Percentiles rank a stretch among this genome's conserved stretches.
phyloP scores from a whole-genome alignment of 352 stramenopile genomes.

The Pythium phragmitis region DNA sequence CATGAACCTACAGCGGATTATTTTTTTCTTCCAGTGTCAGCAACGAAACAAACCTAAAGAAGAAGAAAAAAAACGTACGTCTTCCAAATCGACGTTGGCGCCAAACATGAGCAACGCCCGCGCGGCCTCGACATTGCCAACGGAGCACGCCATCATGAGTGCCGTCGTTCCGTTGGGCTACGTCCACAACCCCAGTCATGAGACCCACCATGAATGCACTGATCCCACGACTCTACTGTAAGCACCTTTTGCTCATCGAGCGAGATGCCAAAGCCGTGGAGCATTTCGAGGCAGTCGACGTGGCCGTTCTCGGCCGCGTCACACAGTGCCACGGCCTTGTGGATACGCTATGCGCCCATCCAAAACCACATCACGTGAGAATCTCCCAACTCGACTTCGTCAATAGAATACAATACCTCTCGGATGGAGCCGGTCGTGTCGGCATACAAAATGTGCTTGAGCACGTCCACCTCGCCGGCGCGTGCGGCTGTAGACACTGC shows the following conservation, averaged over 20 bases:
- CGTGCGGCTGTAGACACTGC: slow-evolving; percentile 67
- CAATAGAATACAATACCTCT: slow-evolving; percentile 34
- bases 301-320: slow-evolving; percentile 80
- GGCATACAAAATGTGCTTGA: slow-evolving; percentile 72
- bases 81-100: slow-evolving; percentile 79
- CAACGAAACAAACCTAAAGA: background rate
- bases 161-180: slow-evolving; percentile 78
- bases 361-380: slow-evolving; percentile 13
- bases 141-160: slow-evolving; percentile 84
- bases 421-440: slow-evolving; percentile 59
- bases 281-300: slow-evolving; percentile 80
- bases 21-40: too few relatives aligned
- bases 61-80: slow-evolving; percentile 37
- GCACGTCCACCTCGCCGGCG: slow-evolving; percentile 67
- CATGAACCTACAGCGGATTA: slow-evolving; percentile 53
- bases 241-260: slow-evolving; percentile 81
- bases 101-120: slow-evolving; percentile 84
- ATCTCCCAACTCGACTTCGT: background rate
- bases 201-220: background rate
- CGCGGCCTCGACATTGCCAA: slow-evolving; percentile 83
- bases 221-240: too few relatives aligned
- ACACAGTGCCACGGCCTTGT: slow-evolving; percentile 75
- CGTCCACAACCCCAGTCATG: background rate
- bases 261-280: slow-evolving; percentile 78
- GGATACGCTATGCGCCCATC: slow-evolving; percentile 47